Percentiles rank a stretch among this genome's conserved stretches.
Conservation (phyloP, 2,329 filamentous ascomycete genomes). For the Ophiocordyceps robertsii region DNA sequence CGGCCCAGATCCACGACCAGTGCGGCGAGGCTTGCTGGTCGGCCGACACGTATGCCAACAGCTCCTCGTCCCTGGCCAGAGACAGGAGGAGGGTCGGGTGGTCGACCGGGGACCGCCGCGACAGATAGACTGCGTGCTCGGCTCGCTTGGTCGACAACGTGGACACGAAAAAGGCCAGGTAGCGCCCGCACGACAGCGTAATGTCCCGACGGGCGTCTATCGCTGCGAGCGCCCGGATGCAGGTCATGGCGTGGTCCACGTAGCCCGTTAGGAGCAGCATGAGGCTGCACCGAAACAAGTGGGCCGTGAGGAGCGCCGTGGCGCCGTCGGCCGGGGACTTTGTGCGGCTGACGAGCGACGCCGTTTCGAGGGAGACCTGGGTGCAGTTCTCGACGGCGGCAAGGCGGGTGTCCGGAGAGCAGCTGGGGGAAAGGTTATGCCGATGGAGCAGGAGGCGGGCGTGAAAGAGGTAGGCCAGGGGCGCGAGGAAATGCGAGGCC, state of each 20-base stretch:
- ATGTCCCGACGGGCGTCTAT: constrained; percentile 61
- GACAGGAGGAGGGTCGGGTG: constrained; percentile 18
- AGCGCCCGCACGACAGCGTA: constrained; percentile 67
- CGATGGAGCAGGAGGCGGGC: constrained; percentile 77
- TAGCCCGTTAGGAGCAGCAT: constrained; percentile 66
- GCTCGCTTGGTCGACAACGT: constrained; percentile 43
- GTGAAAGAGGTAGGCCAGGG: constrained; percentile 67
- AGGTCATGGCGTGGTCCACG: constrained; percentile 57
- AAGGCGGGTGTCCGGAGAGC: constrained; percentile 49
- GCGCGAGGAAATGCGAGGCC: constrained; percentile 60
- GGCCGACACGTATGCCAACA: constrained; percentile 73
- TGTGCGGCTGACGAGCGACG: constrained; percentile 56
- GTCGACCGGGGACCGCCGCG: constrained; percentile 17
- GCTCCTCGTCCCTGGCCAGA: constrained; percentile 59
- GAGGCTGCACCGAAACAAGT: constrained; percentile 77
- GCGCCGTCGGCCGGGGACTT: constrained; percentile 52
- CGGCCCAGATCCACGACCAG: constrained; percentile 72
- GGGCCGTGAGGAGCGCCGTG: constrained; percentile 63
- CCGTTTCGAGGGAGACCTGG: constrained; percentile 63
- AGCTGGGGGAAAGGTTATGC: constrained; percentile 70
- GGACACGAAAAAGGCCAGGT: constrained; percentile 68
- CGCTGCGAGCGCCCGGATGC: constrained; percentile 56
- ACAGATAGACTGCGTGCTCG: constrained; percentile 28
- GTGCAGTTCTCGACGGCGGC: constrained; percentile 69
- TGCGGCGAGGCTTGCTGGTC: constrained; percentile 74